Percentiles rank a stretch among this genome's conserved stretches.
phyloP scores from a whole-genome alignment of 2,329 filamentous ascomycete genomes.

The Fusarium phyllophilum region DNA sequence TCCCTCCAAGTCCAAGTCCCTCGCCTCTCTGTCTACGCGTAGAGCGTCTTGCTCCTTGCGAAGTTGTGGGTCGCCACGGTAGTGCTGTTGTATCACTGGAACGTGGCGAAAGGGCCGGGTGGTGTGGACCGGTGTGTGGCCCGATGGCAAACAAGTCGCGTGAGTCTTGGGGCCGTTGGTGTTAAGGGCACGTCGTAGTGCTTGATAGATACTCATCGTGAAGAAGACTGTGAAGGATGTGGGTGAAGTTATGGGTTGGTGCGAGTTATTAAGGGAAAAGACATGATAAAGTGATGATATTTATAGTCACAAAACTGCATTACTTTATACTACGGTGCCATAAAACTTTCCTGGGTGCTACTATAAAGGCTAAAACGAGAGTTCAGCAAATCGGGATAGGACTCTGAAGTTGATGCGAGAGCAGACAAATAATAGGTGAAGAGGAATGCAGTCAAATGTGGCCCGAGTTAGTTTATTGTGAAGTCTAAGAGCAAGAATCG shows the following conservation, averaged over 20 bases:
- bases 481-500: neutral
- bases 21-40: neutral
- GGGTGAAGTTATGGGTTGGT: too few species aligned
- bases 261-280: too few species aligned
- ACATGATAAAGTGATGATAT: rapidly evolving
- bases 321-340: neutral
- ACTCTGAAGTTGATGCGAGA: neutral
- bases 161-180: neutral
- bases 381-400: rapidly evolving
- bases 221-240: neutral
- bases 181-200: neutral
- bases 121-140: neutral
- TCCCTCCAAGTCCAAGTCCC: neutral
- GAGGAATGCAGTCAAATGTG: rapidly evolving
- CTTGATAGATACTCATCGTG: neutral
- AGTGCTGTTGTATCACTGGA: neutral
- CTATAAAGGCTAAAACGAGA: neutral
- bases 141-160: rapidly evolving
- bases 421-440: neutral
- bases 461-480: neutral
- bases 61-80: too few species aligned
- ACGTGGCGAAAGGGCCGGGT: neutral
- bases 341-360: neutral
- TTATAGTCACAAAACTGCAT: neutral
- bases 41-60: neutral